Evolutionary conservation across 129 eudicot species (phyloP).

Genomic region (Flaveria brownii): DNA sequence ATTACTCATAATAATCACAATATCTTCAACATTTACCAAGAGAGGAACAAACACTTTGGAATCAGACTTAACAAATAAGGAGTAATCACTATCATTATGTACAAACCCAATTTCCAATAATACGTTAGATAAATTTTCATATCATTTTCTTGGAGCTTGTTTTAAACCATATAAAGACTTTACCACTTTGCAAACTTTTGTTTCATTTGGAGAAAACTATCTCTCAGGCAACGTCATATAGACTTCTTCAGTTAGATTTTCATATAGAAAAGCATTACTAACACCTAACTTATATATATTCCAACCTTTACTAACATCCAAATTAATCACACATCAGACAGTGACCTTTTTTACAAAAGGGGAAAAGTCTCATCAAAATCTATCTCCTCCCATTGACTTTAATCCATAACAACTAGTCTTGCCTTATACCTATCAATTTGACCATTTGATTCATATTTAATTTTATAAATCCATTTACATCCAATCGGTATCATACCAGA

Average conservation of each 20-base stretch:
- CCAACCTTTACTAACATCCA: background rate
- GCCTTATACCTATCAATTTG: background rate
- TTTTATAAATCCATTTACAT: background rate
- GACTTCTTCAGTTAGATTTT: background rate
- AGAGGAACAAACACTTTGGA: background rate
- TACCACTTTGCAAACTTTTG: too few species aligned
- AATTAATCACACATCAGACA: background rate
- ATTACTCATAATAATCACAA: too few species aligned
- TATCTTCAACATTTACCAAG: too few species aligned
- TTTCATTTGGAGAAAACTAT: background rate
- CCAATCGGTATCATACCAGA: background rate
- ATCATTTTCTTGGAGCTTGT: too few species aligned
- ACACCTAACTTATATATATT: background rate
- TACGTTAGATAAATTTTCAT: background rate
- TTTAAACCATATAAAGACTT: too few species aligned
- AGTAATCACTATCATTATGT: background rate
- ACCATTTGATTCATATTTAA: background rate
- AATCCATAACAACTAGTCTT: background rate
- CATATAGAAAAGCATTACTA: background rate
- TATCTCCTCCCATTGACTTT: background rate
- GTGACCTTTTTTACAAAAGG: background rate
- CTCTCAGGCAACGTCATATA: background rate
- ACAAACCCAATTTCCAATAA: too few species aligned
- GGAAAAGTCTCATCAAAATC: background rate
- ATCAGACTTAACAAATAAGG: background rate